phyloP scores from a whole-genome alignment of 2,329 filamentous ascomycete species.

The Xylaria multiplex region DNA sequence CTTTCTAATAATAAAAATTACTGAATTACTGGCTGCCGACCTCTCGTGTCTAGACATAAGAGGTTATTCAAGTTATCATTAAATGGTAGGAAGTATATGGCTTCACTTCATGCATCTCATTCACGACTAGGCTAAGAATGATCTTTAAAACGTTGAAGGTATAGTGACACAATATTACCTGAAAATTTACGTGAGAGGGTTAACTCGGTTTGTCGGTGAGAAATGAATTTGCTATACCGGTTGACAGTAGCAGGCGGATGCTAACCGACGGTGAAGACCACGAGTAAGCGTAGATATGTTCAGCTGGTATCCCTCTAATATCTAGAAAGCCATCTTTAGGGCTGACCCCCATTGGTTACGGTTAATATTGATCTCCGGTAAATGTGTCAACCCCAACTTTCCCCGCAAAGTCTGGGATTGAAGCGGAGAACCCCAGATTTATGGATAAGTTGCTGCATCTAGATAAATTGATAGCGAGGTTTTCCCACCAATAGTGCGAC shows the following conservation, averaged over 20 bases:
- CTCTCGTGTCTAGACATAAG: neutral
- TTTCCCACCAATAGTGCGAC: slow-evolving; percentile 28
- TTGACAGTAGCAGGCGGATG: neutral
- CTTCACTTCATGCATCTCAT: neutral
- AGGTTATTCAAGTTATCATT: no score
- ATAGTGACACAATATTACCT: neutral
- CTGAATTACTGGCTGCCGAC: neutral
- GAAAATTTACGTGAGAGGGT: neutral
- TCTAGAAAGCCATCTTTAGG: neutral
- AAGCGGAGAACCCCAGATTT: slow-evolving; percentile 20
- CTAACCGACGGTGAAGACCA: slow-evolving; percentile 2
- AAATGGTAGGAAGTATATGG: neutral
- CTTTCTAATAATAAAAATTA: neutral
- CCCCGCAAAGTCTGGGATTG: slow-evolving; percentile 28
- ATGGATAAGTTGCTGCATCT: neutral
- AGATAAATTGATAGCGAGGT: slow-evolving; percentile 1
- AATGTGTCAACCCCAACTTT: slow-evolving; percentile 25
- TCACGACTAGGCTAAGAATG: neutral
- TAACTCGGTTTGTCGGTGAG: neutral
- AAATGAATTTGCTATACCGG: neutral
- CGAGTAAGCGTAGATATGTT: neutral
- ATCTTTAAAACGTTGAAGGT: neutral
- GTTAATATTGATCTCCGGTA: slow-evolving; percentile 28
- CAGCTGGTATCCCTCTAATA: neutral
- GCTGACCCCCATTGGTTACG: slow-evolving; percentile 20